Evolutionary conservation across 305 asterid species (phyloP).

Genomic region (Caryopteris hybrid): DNA sequence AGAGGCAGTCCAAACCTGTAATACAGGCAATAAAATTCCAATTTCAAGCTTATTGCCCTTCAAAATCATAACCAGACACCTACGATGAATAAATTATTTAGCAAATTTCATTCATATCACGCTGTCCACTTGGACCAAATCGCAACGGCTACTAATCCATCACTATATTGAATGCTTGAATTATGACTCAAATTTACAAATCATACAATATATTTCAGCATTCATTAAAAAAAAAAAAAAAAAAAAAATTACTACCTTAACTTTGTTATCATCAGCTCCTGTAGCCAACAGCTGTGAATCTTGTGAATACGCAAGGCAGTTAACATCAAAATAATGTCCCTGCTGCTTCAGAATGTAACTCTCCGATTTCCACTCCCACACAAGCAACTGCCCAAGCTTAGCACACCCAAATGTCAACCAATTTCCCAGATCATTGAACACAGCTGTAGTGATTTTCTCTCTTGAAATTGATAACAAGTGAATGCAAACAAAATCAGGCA

Average conservation of each 20-base stretch:
- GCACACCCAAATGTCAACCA: slow-evolving; percentile 97
- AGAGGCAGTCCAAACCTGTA: slow-evolving; percentile 93
- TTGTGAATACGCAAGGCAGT: slow-evolving; percentile 82
- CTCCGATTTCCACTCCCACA: slow-evolving; percentile 99
- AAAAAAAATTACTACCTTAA: slow-evolving; percentile 52
- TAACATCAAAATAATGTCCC: slow-evolving; percentile 98
- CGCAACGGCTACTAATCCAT: not conserved
- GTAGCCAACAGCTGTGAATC: slow-evolving; percentile 97
- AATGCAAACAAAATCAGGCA: slow-evolving; percentile 91
- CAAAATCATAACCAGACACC: not conserved
- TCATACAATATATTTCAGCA: not conserved
- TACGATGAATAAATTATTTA: too few relatives aligned
- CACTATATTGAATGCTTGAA: not conserved
- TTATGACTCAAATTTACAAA: not conserved
- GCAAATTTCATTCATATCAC: too few relatives aligned
- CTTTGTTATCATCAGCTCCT: slow-evolving; percentile 96
- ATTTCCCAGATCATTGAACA: slow-evolving; percentile 86
- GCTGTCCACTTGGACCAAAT: not conserved
- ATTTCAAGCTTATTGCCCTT: not conserved
- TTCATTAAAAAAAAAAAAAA: not conserved
- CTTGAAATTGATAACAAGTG: slow-evolving; percentile 78
- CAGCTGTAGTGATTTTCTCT: slow-evolving; percentile 81
- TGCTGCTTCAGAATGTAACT: slow-evolving; percentile 93
- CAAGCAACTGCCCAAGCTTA: slow-evolving; percentile 94
- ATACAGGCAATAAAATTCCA: slow-evolving; percentile 15